Conservation (phyloP, 2,329 filamentous ascomycete species). For the Neoascochyta sp. region DNA sequence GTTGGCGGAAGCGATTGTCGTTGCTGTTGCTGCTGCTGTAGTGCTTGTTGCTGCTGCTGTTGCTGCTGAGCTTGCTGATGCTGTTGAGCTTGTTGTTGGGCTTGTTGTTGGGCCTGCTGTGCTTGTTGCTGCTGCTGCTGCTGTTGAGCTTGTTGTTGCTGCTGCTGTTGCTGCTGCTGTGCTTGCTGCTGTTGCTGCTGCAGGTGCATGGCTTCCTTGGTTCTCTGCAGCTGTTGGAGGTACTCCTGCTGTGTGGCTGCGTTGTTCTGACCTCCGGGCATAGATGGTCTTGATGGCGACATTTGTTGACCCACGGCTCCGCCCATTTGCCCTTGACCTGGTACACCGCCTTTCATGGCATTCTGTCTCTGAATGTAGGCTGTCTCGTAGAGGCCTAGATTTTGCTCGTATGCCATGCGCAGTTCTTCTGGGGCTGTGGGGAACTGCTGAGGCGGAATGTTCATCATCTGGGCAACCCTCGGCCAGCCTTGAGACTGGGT, state of each 20-base stretch:
- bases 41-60: constrained; percentile 40
- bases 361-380: constrained; percentile 57
- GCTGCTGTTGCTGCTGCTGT: constrained; percentile 21
- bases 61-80: constrained; percentile 23
- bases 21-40: constrained; percentile 18
- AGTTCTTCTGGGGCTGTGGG: constrained; percentile 67
- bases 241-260: constrained; percentile 50
- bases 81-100: constrained; percentile 17
- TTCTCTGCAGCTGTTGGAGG: constrained; percentile 43
- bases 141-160: constrained; percentile 17
- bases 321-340: constrained; percentile 24
- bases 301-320: constrained; percentile 24
- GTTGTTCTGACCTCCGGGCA: constrained; percentile 37
- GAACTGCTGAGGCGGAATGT: constrained; percentile 42
- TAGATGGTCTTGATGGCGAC: constrained; percentile 34
- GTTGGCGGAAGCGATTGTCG: constrained; percentile 38
- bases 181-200: no score
- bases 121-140: constrained; percentile 24
- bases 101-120: constrained; percentile 39
- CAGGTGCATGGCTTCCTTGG: constrained; percentile 39
- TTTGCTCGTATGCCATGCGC: constrained; percentile 68
- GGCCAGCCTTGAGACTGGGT: constrained; percentile 69
- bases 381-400: constrained; percentile 73
- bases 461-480: constrained; percentile 57
- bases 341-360: constrained; percentile 40